Percentiles rank a stretch among this genome's conserved stretches.
Evolutionary conservation across 176 grass and related monocot species (phyloP).

Genomic region (Oryza rufipogon): DNA sequence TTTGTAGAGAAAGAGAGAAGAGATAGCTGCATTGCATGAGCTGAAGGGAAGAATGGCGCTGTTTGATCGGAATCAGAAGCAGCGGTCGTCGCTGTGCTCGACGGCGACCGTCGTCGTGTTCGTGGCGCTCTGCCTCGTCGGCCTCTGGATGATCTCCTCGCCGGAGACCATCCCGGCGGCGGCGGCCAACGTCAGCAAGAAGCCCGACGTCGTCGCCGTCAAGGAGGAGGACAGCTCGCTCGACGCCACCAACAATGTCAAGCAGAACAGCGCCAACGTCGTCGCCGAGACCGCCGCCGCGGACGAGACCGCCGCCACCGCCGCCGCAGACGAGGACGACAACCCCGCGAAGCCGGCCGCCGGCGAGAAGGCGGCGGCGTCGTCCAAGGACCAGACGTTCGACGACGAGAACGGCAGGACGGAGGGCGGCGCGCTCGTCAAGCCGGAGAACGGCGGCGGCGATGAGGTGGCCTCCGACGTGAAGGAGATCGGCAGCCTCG

Average conservation of each 20-base stretch:
- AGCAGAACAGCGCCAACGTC: slow-evolving; percentile 57
- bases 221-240: slow-evolving; percentile 67
- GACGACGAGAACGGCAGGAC: slow-evolving; percentile 79
- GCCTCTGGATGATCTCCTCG: slow-evolving; percentile 73
- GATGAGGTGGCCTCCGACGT: slow-evolving; percentile 26
- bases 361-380: slow-evolving; percentile 2
- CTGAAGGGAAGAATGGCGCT: slow-evolving; percentile 52
- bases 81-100: slow-evolving; percentile 66
- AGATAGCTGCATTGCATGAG: slow-evolving; percentile 22
- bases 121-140: slow-evolving; percentile 74
- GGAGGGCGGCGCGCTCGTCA: slow-evolving; percentile 74
- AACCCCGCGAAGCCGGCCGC: neutral
- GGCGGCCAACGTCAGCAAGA: slow-evolving; percentile 35
- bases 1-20: neutral
- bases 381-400: slow-evolving; percentile 49
- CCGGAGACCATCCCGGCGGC: slow-evolving; percentile 48
- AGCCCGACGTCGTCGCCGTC: neutral
- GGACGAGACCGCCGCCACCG: neutral
- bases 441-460: slow-evolving; percentile 40
- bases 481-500: slow-evolving; percentile 4
- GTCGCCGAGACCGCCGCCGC: slow-evolving; percentile 14
- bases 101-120: slow-evolving; percentile 63
- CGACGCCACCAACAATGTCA: slow-evolving; percentile 63
- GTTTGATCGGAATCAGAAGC: slow-evolving; percentile 70
- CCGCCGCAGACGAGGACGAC: neutral